Evolutionary conservation across 495 filamentous ascomycete genomes (phyloP), one percentile per base, ranked within the genome.

Genomic region (Aspergillus biplanus): DNA sequence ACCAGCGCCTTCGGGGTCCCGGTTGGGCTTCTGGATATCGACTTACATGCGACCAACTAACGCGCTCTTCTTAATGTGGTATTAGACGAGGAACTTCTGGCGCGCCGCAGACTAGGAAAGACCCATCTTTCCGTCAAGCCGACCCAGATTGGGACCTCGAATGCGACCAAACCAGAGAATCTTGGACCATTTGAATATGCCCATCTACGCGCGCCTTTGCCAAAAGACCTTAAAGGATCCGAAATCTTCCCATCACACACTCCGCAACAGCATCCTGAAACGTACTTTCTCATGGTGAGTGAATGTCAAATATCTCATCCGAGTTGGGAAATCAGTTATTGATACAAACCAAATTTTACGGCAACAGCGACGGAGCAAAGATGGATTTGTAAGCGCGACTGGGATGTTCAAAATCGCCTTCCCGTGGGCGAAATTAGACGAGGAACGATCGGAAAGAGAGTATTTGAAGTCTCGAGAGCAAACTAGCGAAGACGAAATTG

Each of bases 361-460:
- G n/a, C 61, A 63, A 70, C 69, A 90, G 87, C 87, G 96, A 73
- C 91, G 95, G 62, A 97, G 92, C 79, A 89, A 87, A 72, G 95
- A 99, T 78, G 96, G 96, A 44, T 97, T 83, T 71, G 87, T 99
- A 44, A 97, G 92, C 68, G 93, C 95, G 6, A 98, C 95, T 56
- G 95, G 96, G 72, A 98, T 99, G 96, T 99, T 98, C 83, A 99
- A 98, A 79, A 96, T 96, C 59, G 92, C 94, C 6, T 99, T 97
- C 74, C 95, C 95, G 4, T 98, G 93, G 83, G 92, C 95, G 13
- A 88, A 89, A 61, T 77, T 84, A 34, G 85, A 87, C 7, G 96
- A 99, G 71, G 95, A 99, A 75, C 87, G 89, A 64, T 80, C 79
- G 7, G 95, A 99, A 82, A 89, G 93, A 64, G 90, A 88, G 65